phyloP scores from a whole-genome alignment of 2,329 filamentous ascomycete genomes.

The Neonectria ditissima region DNA sequence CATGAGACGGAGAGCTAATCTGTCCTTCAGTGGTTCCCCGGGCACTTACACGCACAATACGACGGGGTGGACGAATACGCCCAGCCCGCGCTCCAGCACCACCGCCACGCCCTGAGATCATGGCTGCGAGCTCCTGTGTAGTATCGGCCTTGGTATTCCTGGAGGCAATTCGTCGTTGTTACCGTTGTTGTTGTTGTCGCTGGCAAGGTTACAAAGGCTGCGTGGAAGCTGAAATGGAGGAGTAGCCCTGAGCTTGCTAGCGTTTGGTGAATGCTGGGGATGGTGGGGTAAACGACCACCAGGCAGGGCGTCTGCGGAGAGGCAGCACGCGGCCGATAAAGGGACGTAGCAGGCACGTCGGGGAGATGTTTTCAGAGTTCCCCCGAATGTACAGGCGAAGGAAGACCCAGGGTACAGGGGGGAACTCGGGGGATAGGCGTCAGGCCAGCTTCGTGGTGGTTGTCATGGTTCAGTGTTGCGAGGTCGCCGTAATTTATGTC shows the following conservation, averaged over 20 bases:
- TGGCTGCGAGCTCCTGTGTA: conserved; percentile 35
- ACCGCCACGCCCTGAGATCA: conserved; percentile 65
- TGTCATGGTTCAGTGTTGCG: conserved; percentile 39
- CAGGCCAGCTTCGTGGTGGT: conserved; percentile 32
- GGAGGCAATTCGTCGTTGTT: not conserved
- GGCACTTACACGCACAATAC: conserved; percentile 55
- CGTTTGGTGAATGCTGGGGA: not conserved
- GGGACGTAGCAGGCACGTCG: not conserved
- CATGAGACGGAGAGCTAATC: not conserved
- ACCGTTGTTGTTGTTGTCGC: not conserved
- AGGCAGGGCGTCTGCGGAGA: not conserved
- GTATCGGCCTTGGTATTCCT: not conserved
- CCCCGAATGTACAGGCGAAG: conserved; percentile 30
- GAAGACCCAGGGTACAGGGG: conserved; percentile 21
- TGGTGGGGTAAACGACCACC: conserved; percentile 29
- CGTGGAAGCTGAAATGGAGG: conserved; percentile 16
- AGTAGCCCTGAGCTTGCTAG: not conserved
- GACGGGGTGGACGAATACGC: conserved; percentile 58
- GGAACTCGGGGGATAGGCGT: conserved; percentile 29
- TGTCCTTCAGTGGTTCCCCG: conserved; percentile 1
- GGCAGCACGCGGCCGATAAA: not conserved
- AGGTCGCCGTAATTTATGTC: conserved; percentile 43
- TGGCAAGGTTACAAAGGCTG: not conserved
- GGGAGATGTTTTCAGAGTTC: conserved; percentile 1
- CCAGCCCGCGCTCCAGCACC: conserved; percentile 54